Evolutionary conservation across 768 basidiomycete genomes (phyloP), one percentile per base, ranked within the genome.

Genomic region (Xerocomus spinulosus): DNA sequence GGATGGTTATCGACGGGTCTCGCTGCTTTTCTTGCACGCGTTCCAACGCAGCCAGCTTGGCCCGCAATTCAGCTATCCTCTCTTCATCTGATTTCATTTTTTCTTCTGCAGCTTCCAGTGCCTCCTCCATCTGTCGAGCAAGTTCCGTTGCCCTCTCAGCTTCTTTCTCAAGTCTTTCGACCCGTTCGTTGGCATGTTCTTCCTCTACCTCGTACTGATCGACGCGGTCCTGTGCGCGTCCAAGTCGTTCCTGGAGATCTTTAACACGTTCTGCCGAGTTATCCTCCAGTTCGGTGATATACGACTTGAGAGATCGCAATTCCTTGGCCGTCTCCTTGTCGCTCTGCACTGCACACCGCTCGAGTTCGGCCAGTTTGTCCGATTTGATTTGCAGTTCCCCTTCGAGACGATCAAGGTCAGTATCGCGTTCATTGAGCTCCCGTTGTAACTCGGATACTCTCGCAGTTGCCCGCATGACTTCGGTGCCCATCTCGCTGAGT

Each of bases 101-200:
- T 59, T 74, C 73, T 63, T 91, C 86, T 0, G 82, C 81, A 6
- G 81, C 86, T 42, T 85, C 80, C 44, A 92, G 66, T 0, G 87
- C 90, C 2, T 83, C 79, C 54, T 91, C 84, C 75, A 89, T 73
- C 62, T 90, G 85, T 36, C 73, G 67, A 17, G 73, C 79, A 3
- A 83, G 71, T 55, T 84, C 78, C 14, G 73, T 68, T 9, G 80
- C 73, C 26, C 78, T 72, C 37, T 78, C 70, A 0, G 68, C 69
- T 33, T 83, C 81, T 9, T 68, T 73, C 44, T 81, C 77, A 5
- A 83, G 70, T 42, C 72, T 68, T 42, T 79, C 73, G 39, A 76
- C 60, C 44, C 75, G 75, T 40, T 79, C 73, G 14, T 69, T 68
- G 17, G 73, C 71, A 39, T 80, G 71, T 33, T 77, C 75, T 46